Percentiles rank a stretch among this genome's conserved stretches.
Evolutionary conservation across 1,139 yeast species (phyloP).

Genomic region (Groenewaldozyma sp.): DNA sequence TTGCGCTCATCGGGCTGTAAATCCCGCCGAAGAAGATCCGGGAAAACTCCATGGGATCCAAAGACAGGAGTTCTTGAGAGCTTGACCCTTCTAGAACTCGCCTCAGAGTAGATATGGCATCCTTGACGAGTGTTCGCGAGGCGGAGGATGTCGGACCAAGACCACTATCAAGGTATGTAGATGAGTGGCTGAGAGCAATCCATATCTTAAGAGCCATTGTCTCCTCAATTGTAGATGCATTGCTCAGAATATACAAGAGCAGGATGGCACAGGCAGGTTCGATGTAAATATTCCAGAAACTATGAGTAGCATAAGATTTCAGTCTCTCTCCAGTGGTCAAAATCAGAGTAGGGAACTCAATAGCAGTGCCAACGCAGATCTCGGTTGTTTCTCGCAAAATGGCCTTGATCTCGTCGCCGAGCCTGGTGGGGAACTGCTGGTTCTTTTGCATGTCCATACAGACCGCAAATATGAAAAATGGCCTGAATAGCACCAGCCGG

Average conservation of each 20-base stretch:
- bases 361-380: constrained; percentile 8
- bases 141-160: constrained; percentile 4
- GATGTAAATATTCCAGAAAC: constrained; percentile 9
- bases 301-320: constrained; percentile 3
- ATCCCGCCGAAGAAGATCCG: too few relatives aligned
- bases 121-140: constrained; percentile 6
- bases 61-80: not conserved
- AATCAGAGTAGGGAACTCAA: constrained; percentile 10
- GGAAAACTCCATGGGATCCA: not conserved
- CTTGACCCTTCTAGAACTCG: not conserved
- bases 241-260: constrained; percentile 8
- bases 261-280: constrained; percentile 9
- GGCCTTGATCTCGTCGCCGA: constrained; percentile 5
- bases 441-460: constrained; percentile 7
- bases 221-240: constrained; percentile 6
- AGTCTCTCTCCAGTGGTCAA: constrained; percentile 9
- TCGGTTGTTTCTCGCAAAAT: constrained; percentile 5
- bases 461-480: constrained; percentile 9
- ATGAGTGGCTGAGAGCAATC: constrained; percentile 10
- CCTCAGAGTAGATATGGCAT: not conserved
- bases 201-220: constrained; percentile 9
- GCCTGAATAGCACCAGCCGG: constrained; percentile 8
- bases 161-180: constrained; percentile 10
- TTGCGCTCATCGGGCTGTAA: too few relatives aligned
- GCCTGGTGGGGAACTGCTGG: not conserved